Percentiles rank a stretch among this genome's conserved stretches.
These are phyloP conservation scores for Populus hybrid DNA, from an alignment of 441 rosid species.

Conservation along the genomic window DNA sequence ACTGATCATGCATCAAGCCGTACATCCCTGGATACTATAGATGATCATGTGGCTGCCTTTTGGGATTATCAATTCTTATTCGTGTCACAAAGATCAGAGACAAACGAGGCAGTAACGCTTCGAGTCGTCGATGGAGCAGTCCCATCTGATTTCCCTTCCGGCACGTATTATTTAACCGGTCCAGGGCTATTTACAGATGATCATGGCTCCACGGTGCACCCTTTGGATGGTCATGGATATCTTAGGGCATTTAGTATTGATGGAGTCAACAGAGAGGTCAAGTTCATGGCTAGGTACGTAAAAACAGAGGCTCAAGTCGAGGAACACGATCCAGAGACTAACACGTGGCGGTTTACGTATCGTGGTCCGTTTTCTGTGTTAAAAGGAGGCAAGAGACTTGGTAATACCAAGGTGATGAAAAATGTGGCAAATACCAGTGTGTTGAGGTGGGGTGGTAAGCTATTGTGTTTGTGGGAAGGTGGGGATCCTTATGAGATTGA, in stretches of 20 bases:
- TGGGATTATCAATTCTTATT: conserved; percentile 89
- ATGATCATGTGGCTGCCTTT: conserved; percentile 55
- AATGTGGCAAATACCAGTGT: conserved; percentile 92
- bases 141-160: conserved; percentile 69
- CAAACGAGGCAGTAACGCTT: conserved; percentile 44
- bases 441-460: conserved; percentile 65
- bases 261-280: conserved; percentile 39
- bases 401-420: conserved; percentile 93
- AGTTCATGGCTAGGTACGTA: conserved; percentile 79
- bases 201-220: conserved; percentile 93
- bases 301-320: conserved; percentile 79
- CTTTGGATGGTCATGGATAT: conserved; percentile 86
- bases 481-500: conserved; percentile 88
- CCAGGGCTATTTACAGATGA: conserved; percentile 85
- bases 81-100: conserved; percentile 71
- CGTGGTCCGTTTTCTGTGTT: conserved; percentile 86
- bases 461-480: conserved; percentile 93
- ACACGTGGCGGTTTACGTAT: conserved; percentile 74
- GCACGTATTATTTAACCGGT: conserved; percentile 80
- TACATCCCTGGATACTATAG: conserved; percentile 13
- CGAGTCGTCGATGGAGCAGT: conserved; percentile 51
- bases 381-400: conserved; percentile 62
- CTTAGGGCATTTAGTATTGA: conserved; percentile 63
- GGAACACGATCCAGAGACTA: conserved; percentile 60
- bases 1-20: conserved; percentile 3